A percentile compares a stretch with the other conserved stretches of the same genome.
Evolutionary conservation across 2,329 filamentous ascomycete species (phyloP).

Genomic region (Fusarium lyarnte): DNA sequence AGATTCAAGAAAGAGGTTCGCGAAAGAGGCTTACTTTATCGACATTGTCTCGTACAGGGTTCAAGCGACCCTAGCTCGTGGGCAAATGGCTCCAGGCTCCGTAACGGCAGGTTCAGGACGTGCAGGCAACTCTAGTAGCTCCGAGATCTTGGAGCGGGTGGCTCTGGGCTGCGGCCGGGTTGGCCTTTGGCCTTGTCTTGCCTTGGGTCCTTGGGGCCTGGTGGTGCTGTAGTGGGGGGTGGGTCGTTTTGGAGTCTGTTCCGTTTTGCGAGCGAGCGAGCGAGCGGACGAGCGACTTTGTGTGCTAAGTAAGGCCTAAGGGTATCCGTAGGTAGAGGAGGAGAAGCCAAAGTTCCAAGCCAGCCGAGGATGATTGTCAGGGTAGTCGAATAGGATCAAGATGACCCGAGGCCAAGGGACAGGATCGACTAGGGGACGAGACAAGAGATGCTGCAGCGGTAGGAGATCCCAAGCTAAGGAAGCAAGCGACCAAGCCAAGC

Average conservation of each 20-base stretch:
- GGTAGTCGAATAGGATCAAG: slow-evolving; percentile 21
- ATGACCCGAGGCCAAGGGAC: slow-evolving; percentile 31
- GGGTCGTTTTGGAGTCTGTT: slow-evolving; percentile 41
- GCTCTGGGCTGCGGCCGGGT: slow-evolving; percentile 38
- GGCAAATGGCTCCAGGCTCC: slow-evolving; percentile 45
- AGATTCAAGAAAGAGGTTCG: slow-evolving; percentile 40
- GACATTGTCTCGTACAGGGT: slow-evolving; percentile 58
- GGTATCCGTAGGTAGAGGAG: slow-evolving; percentile 1
- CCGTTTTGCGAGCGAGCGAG: slow-evolving; percentile 20
- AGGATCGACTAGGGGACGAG: slow-evolving; percentile 18
- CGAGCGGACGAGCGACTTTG: slow-evolving; percentile 20
- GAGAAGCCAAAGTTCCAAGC: slow-evolving; percentile 25
- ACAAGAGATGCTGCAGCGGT: slow-evolving; percentile 14
- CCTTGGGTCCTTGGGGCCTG: slow-evolving; percentile 31
- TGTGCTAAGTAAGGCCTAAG: background rate
- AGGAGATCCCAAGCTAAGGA: slow-evolving; percentile 7
- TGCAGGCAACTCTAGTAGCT: slow-evolving; percentile 46
- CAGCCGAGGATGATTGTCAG: slow-evolving; percentile 23
- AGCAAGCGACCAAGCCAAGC: slow-evolving; percentile 4
- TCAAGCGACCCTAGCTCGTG: slow-evolving; percentile 48
- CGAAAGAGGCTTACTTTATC: slow-evolving; percentile 61
- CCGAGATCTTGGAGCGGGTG: slow-evolving; percentile 46
- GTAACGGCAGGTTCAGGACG: slow-evolving; percentile 45
- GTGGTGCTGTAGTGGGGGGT: slow-evolving; percentile 41
- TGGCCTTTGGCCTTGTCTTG: slow-evolving; percentile 39